These are phyloP conservation scores for Leishmania major DNA, from an alignment of 208 protist species.

Conservation along the genomic window DNA sequence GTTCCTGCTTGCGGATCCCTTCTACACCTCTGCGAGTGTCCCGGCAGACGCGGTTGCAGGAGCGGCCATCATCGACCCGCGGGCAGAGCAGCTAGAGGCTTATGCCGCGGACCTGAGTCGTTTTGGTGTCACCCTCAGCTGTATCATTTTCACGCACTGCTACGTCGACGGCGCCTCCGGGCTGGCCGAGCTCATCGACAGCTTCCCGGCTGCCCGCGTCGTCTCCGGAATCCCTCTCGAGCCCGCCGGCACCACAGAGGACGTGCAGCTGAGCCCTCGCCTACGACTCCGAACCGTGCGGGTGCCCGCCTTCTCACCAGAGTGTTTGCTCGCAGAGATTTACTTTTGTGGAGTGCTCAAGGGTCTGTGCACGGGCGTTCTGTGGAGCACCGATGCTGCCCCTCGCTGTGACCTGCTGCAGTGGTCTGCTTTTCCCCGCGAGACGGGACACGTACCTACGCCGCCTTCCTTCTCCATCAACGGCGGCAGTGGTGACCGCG, in stretches of 20 bases:
- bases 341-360: slow-evolving; percentile 32
- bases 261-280: slow-evolving; percentile 11
- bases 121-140: slow-evolving; percentile 36
- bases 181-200: slow-evolving; percentile 31
- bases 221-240: slow-evolving; percentile 31
- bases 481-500: background rate
- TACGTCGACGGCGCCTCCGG: slow-evolving; percentile 67
- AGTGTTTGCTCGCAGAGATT: slow-evolving; percentile 72
- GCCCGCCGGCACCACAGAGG: slow-evolving; percentile 21
- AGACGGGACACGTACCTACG: background rate
- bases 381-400: slow-evolving; percentile 54
- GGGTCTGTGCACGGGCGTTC: slow-evolving; percentile 65
- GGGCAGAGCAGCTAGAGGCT: slow-evolving; percentile 25
- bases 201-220: slow-evolving; percentile 29
- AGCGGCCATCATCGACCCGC: slow-evolving; percentile 64
- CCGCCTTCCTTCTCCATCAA: background rate
- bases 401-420: slow-evolving; percentile 54
- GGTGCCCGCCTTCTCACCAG: slow-evolving; percentile 68
- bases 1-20: slow-evolving; percentile 59
- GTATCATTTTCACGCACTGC: slow-evolving; percentile 71
- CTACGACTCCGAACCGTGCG: slow-evolving; percentile 42
- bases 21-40: slow-evolving; percentile 4
- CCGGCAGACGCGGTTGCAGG: background rate
- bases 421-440: slow-evolving; percentile 12
- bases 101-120: slow-evolving; percentile 48